Evolutionary conservation across 208 protist genomes (phyloP), one percentile per base, ranked within the genome.

Genomic region (Trypanosomatidae sp.): DNA sequence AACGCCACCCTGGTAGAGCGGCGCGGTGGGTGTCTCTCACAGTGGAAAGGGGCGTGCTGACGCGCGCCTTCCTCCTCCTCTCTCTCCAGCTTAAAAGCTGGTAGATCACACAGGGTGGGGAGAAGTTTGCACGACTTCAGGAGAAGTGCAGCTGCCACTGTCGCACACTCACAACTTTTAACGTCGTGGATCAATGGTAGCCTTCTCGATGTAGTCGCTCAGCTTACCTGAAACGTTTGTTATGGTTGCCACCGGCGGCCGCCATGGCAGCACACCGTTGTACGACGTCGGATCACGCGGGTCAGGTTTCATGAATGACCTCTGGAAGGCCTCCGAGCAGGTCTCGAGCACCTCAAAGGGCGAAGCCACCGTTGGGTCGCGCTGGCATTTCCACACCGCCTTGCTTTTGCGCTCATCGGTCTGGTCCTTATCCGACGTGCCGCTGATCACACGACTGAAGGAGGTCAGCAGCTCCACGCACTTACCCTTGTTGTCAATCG

Each of bases 231-330:
- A 90, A 17, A 94, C 67, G 76, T 94, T 93, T 53, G 88, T 93
- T 58, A 94, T 83, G 22, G 81, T 72, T 33, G 74, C 70, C 49
- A 82, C 83, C 10, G 87, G 84, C 8, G 80, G 82, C 1, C 89
- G 83, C 77, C 85, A 82, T n/a, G 89, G 89, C 41, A 91, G 79
- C 3, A 86, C 62, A 2, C 85, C 82, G 62, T 94, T 77, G 80
- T 96, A 96, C 50, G 87, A 93, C 22, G 91, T 86, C 10, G 91
- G 91, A 55, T 96, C 91, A 22, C 81, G 85, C 28, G 91, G 91
- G 71, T 96, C 83, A 19, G 89, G 87, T 58, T 80, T 79, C 72
- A 88, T 82, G 65, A 91, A 85, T 1, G 79, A 67, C 69, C 80
- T 80, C 79, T 91, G 84, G 74, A 96, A 88, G 36, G 84, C 83